Evolutionary conservation across 805 yeast genomes (phyloP).

Genomic region (Starmerella gropengiesseri): DNA sequence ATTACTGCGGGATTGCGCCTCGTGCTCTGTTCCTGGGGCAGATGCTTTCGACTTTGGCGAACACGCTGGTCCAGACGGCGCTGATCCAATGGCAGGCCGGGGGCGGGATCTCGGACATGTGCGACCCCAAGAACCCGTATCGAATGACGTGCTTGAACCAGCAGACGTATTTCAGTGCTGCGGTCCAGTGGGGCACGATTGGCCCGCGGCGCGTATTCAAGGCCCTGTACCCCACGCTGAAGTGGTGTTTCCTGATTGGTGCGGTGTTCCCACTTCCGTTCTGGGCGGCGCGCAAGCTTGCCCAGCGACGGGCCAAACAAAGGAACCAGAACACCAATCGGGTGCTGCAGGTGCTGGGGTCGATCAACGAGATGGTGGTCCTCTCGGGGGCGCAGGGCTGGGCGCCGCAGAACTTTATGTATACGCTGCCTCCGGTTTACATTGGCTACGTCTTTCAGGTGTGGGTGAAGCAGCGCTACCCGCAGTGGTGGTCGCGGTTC

Average conservation of each 20-base stretch:
- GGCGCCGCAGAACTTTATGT: constrained; percentile 39
- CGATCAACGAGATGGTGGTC: constrained; percentile 16
- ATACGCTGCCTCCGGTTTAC: constrained; percentile 33
- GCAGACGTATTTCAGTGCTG: constrained; percentile 39
- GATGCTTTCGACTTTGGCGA: constrained; percentile 27
- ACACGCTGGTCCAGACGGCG: constrained; percentile 26
- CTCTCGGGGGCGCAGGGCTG: constrained; percentile 20
- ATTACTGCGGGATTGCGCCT: constrained; percentile 50
- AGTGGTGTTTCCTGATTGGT: constrained; percentile 55
- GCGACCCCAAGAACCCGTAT: constrained; percentile 25
- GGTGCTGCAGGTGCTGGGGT: neutral
- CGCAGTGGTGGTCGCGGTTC: constrained; percentile 44
- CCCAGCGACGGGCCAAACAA: constrained; percentile 17
- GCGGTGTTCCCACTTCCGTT: constrained; percentile 25
- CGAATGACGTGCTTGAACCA: constrained; percentile 32
- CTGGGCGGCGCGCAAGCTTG: constrained; percentile 17
- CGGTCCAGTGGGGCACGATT: constrained; percentile 36
- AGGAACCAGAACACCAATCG: constrained; percentile 28
- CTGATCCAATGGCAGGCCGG: constrained; percentile 29
- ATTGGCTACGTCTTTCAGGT: constrained; percentile 37
- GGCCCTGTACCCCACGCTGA: constrained; percentile 48
- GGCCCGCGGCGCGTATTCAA: constrained; percentile 37
- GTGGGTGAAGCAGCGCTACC: constrained; percentile 34
- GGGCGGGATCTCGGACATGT: constrained; percentile 28
- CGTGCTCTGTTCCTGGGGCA: constrained; percentile 44